phyloP scores from a whole-genome alignment of 306 rosid species.

The Dryas octopetala region DNA sequence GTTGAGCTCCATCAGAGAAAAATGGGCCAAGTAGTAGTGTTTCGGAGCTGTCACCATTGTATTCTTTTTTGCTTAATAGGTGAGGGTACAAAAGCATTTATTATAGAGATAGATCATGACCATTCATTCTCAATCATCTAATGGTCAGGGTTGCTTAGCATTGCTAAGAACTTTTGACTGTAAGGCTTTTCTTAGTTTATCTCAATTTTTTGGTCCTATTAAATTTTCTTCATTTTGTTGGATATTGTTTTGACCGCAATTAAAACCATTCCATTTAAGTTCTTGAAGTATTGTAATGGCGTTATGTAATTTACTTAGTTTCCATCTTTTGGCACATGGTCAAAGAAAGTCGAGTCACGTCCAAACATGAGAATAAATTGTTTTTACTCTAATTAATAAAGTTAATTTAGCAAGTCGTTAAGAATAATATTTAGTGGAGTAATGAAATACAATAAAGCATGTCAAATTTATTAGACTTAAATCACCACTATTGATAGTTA shows the following conservation, averaged over 20 bases:
- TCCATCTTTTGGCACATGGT: constrained; percentile 19
- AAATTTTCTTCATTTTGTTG: constrained; percentile 20
- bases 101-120: constrained; percentile 28
- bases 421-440: constrained; percentile 16
- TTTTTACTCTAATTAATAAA: neutral
- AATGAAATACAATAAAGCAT: constrained; percentile 3
- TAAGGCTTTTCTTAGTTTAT: neutral
- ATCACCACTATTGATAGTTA: neutral
- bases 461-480: neutral
- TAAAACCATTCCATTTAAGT: constrained; percentile 27
- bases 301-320: constrained; percentile 30
- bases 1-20: constrained; percentile 49
- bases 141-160: constrained; percentile 40
- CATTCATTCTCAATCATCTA: constrained; percentile 35
- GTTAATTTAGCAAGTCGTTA: constrained; percentile 12
- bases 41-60: constrained; percentile 25
- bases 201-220: neutral
- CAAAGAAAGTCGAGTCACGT: constrained; percentile 22
- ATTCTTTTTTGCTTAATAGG: constrained; percentile 45
- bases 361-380: neutral
- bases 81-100: constrained; percentile 36
- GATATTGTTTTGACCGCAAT: constrained; percentile 29
- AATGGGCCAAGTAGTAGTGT: constrained; percentile 21
- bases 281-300: constrained; percentile 8
- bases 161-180: constrained; percentile 14